Evolutionary conservation across 129 eudicot genomes (phyloP), one percentile per base, ranked within the genome.

Genomic region (Flaveria linearis): DNA sequence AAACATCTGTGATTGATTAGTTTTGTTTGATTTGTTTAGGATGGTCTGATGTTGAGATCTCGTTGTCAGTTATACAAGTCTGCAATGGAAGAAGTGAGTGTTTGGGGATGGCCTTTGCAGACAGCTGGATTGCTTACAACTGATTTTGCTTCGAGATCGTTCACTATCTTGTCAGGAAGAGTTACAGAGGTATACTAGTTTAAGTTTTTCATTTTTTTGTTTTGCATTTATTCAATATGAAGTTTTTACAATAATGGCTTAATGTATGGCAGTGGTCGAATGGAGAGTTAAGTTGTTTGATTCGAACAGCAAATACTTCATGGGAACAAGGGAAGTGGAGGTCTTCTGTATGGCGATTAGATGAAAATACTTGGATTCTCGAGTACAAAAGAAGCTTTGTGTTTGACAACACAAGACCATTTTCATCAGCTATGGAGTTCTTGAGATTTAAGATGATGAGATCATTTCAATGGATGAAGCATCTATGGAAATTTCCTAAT

Each of bases 81-180:
- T 26, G 71, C 72, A 66, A 47, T 83, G 22, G 22, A 20, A 79
- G 90, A 90, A 68, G 91, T 93, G 72, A 85, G 88, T 73, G 73
- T 90, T 23, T 87, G 97, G 96, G 98, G 98, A 81, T 93, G 98
- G 98, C 96, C 98, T 28, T 64, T 87, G 84, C 90, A 91, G 74
- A 85, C 96, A 50, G 76, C 91, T 78, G 98, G 98, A 58, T 78
- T 90, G 84, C 85, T 93, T 45, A 85, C 89, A 23, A 70, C 97
- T 39, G 82, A 84, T 25, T 85, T 78, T 81, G 87, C 88, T 72
- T 80, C 91, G 4, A 80, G 83, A 72, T 87, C 91, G 5, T 84
- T 87, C 46, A 82, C 86, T 10, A 52, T 93, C 62, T 68, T 20
- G 22, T 20, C 22, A 0, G 22, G 22, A 20, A 20, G 22, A 20